Evolutionary conservation across 2,329 filamentous ascomycete genomes (phyloP), one percentile per base, ranked within the genome.

Genomic region (Drechslerella dactyloides): DNA sequence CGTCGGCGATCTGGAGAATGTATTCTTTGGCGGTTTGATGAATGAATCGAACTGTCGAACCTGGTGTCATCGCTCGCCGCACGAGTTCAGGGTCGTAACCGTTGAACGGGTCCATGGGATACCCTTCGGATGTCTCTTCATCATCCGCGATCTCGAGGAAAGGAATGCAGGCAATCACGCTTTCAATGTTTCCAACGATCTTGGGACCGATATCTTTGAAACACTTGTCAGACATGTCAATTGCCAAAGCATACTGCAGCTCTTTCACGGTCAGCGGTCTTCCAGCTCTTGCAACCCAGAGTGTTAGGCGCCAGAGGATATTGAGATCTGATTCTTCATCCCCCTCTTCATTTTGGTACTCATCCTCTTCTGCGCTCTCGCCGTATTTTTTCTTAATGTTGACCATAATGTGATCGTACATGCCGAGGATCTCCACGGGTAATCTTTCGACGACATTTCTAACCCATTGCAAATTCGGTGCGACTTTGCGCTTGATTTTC

Each of bases 1-100:
- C 6, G 40, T 65, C 61, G 27, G 61, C 44, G 21, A 30, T 58
- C 24, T 51, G 30, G 30, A 65, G 53, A 13, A 65, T 44, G 30
- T 65, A 65, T 33, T 65, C 61, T 11, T 50, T 58, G n/a, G 61
- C 53, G 1, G 61, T 48, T 44, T 58, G 61, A 24, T 65, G 61
- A 33, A 65, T 65, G 44, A 58, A 65, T 1, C 61, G n/a, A 21
- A 65, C 61, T n/a, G 53, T 58, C 1, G 44, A 42, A n/a, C 27
- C 50, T 8, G 61, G 44, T 10, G 10, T 27, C 19, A 37, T 52
- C 7, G 61, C 42, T 46, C 23, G 53, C 13, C 21, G 61, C 33
- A 21, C 37, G 13, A 33, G 11, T 8, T 10, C 30, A 21, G n/a
- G 4, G 1, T 19, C 30, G 13, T 13, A n/a, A 2, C 44, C 53